Evolutionary conservation across 2,329 filamentous ascomycete genomes (phyloP).

Genomic region (Mariannaea sp.): DNA sequence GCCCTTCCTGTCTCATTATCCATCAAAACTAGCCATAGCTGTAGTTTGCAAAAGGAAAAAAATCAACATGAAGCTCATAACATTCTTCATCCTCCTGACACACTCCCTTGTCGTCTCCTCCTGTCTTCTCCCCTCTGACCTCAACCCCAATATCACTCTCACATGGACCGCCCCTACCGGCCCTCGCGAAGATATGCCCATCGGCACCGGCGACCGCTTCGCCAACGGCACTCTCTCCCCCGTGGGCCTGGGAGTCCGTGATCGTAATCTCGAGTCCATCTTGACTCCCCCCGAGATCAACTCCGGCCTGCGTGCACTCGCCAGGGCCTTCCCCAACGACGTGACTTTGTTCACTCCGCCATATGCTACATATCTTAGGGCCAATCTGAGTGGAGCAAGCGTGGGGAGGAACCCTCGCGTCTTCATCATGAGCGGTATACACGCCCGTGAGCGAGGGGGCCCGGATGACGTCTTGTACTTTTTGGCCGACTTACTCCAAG

Average conservation of each 20-base stretch:
- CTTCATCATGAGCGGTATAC: conserved; percentile 58
- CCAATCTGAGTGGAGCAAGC: conserved; percentile 46
- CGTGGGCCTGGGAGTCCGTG: conserved; percentile 41
- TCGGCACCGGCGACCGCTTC: conserved; percentile 51
- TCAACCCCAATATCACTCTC: conserved; percentile 20
- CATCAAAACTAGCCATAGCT: too few species aligned
- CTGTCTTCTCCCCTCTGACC: conserved; percentile 48
- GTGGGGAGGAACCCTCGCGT: conserved; percentile 54
- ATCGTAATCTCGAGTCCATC: conserved; percentile 47
- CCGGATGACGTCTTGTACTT: conserved; percentile 63
- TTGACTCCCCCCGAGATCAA: conserved; percentile 52
- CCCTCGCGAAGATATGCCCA: conserved; percentile 40
- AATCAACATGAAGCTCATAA: conserved; percentile 38
- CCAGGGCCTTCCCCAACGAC: conserved; percentile 43
- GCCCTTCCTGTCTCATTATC: not conserved
- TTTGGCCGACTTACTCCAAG: conserved; percentile 60
- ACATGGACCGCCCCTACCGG: conserved; percentile 13
- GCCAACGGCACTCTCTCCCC: conserved; percentile 45
- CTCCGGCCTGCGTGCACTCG: conserved; percentile 50
- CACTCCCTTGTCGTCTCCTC: conserved; percentile 26
- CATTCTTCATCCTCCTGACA: conserved; percentile 28
- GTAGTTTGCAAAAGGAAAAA: too few species aligned
- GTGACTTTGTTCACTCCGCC: conserved; percentile 50
- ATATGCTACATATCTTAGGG: conserved; percentile 50
- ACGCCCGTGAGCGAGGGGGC: conserved; percentile 62